Evolutionary conservation across 176 grass and related monocot genomes (phyloP).

Genomic region (Zoysia pacifica): DNA sequence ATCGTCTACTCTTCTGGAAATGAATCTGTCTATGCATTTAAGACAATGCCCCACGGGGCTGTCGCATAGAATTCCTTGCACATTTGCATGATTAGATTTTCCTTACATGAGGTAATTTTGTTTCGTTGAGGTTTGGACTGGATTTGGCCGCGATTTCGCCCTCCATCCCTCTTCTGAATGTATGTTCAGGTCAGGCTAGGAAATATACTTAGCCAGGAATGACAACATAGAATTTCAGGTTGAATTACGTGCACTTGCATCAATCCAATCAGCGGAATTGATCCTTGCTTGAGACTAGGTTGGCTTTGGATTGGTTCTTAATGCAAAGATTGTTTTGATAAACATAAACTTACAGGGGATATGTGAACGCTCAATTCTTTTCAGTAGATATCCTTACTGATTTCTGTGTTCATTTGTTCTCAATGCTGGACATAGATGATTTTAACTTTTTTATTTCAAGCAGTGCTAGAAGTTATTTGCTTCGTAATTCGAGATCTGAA

Average conservation of each 20-base stretch:
- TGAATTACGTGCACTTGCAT: no score
- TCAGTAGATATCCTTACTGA: neutral
- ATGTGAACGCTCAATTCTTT: no score
- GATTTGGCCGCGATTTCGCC: neutral
- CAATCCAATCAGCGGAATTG: no score
- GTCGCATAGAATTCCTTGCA: neutral
- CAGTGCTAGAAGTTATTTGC: neutral
- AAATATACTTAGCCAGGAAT: no score
- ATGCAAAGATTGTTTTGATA: no score
- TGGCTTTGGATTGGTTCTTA: no score
- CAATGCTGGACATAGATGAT: neutral
- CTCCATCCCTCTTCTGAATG: neutral
- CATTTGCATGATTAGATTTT: neutral
- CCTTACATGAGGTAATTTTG: neutral
- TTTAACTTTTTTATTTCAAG: neutral
- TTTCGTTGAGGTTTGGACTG: neutral
- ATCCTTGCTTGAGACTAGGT: neutral
- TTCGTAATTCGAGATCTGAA: neutral
- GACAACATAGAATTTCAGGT: no score
- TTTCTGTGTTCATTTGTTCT: neutral
- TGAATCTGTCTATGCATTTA: neutral
- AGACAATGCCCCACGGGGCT: neutral
- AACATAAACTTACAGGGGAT: no score
- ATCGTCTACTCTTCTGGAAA: neutral
- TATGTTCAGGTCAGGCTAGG: no score